Percentiles rank a stretch among this genome's conserved stretches.
These are phyloP conservation scores for Sporothrix mexicana DNA, from an alignment of 2,329 filamentous ascomycete species.

Conservation along the genomic window DNA sequence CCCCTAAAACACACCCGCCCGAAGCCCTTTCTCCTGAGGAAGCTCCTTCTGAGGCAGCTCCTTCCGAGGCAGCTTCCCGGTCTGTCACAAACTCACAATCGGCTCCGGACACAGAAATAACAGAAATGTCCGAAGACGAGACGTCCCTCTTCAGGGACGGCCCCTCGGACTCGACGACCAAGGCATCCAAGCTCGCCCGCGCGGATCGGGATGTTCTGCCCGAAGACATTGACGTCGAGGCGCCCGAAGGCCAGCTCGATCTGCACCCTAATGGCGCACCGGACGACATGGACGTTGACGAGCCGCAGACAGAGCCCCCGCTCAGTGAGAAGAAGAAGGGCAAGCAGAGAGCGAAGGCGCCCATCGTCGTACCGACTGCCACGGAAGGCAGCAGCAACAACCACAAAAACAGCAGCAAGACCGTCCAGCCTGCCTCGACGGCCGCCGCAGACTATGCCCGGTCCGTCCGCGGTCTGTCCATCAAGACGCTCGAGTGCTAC, in stretches of 20 bases:
- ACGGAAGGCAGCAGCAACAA: background rate
- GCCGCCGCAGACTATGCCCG: slow-evolving; percentile 60
- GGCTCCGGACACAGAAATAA: too few relatives aligned
- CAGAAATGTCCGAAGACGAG: background rate
- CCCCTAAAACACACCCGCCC: too few relatives aligned
- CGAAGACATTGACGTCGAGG: slow-evolving; percentile 59
- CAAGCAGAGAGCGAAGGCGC: background rate
- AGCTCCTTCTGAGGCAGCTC: too few relatives aligned
- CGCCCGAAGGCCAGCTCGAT: slow-evolving; percentile 48
- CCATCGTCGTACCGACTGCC: too few relatives aligned
- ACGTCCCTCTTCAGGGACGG: slow-evolving; percentile 40
- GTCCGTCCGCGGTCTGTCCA: slow-evolving; percentile 61
- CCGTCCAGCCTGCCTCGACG: background rate
- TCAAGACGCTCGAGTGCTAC: slow-evolving; percentile 61
- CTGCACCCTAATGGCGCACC: slow-evolving; percentile 42
- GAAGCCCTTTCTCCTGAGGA: too few relatives aligned
- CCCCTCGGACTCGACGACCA: too few relatives aligned
- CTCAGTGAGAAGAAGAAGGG: background rate
- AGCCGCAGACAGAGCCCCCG: background rate
- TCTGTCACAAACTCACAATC: slow-evolving; percentile 38
- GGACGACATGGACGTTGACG: slow-evolving; percentile 30
- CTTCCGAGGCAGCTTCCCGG: slow-evolving; percentile 28
- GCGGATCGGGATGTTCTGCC: slow-evolving; percentile 45
- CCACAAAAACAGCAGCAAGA: slow-evolving; percentile 10
- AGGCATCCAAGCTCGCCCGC: too few relatives aligned